These are phyloP conservation scores for Psilocybe cubensis DNA, from an alignment of 768 basidiomycete genomes.

Conservation along the genomic window DNA sequence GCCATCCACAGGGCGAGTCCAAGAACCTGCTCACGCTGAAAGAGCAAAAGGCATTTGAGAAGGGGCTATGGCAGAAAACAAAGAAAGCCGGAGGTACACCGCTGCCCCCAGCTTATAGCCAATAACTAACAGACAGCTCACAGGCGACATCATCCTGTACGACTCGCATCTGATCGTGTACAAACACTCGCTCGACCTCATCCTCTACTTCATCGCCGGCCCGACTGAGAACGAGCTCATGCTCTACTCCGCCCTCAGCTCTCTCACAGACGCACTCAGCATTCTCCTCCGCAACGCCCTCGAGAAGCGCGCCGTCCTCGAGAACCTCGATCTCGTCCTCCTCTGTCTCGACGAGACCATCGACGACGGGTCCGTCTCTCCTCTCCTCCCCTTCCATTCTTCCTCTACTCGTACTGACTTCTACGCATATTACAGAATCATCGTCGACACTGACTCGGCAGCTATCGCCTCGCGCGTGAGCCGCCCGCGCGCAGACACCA, in stretches of 20 bases:
- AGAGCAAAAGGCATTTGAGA: conserved; percentile 95
- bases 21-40: conserved; percentile 75
- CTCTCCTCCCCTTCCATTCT: neutral
- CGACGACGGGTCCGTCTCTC: conserved; percentile 84
- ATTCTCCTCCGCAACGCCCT: conserved; percentile 89
- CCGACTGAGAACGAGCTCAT: conserved; percentile 94
- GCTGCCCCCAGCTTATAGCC: neutral
- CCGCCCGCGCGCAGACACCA: conserved; percentile 89
- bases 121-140: too few species aligned
- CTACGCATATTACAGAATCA: conserved; percentile 76
- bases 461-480: conserved; percentile 97
- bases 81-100: conserved; percentile 87
- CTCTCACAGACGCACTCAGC: conserved; percentile 84
- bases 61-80: conserved; percentile 94
- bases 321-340: conserved; percentile 92
- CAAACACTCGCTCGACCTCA: conserved; percentile 93
- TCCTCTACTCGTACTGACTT: too few species aligned
- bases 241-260: conserved; percentile 83
- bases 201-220: conserved; percentile 90
- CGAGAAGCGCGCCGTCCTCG: conserved; percentile 92
- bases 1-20: conserved; percentile 60
- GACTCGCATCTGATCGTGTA: conserved; percentile 91
- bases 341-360: conserved; percentile 96
- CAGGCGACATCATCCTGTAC: conserved; percentile 95
- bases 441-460: conserved; percentile 94